Percentiles rank a stretch among this genome's conserved stretches.
phyloP scores from a whole-genome alignment of 352 stramenopile genomes.

The Aphanomyces astaci region DNA sequence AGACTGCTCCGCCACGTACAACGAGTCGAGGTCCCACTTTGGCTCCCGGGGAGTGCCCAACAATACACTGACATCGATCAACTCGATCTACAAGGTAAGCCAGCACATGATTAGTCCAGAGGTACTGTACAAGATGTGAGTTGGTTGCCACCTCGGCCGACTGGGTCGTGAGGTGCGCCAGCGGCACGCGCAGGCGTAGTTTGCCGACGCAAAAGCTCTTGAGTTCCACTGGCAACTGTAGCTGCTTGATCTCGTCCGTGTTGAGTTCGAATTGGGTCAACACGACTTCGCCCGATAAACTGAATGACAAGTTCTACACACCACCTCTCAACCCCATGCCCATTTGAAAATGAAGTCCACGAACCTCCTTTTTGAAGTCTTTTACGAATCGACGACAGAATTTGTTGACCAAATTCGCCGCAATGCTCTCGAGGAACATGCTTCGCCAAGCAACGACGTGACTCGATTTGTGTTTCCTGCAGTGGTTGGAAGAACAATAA shows the following conservation, averaged over 20 bases:
- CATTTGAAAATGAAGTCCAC: background rate
- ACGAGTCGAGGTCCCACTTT: conserved; percentile 15
- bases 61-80: conserved; percentile 13
- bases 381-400: conserved; percentile 9
- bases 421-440: conserved; percentile 16
- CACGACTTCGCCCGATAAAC: conserved; percentile 10
- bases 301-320: conserved; percentile 16
- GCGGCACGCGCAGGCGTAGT: background rate
- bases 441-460: no score
- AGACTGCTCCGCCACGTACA: conserved; percentile 15
- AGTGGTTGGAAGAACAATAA: no score
- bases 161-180: conserved; percentile 14
- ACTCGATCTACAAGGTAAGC: conserved; percentile 3
- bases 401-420: conserved; percentile 12
- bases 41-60: conserved; percentile 16
- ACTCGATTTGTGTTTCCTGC: no score
- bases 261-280: conserved; percentile 17
- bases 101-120: no score
- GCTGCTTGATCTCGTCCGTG: conserved; percentile 16
- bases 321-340: background rate
- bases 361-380: conserved; percentile 14
- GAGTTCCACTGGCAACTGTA: conserved; percentile 20
- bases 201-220: conserved; percentile 22
- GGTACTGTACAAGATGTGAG: background rate
- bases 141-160: background rate